A percentile compares a stretch with the other conserved stretches of the same genome.
These are phyloP conservation scores for Penicillium turbatum DNA, from an alignment of 495 filamentous ascomycete genomes.

Conservation along the genomic window DNA sequence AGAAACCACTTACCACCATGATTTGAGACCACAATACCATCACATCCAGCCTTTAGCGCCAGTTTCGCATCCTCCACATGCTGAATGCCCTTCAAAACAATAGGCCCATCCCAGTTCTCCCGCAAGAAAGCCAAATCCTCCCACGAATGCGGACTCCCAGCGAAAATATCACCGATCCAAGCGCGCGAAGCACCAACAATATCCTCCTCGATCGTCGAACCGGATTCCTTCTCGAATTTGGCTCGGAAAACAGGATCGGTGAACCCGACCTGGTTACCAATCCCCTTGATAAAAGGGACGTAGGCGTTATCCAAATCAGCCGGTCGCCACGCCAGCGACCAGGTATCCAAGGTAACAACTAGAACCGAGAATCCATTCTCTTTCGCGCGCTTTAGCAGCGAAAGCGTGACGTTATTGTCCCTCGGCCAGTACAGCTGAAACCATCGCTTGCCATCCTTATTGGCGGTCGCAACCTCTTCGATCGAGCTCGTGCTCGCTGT, in stretches of 20 bases:
- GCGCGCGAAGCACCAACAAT: constrained; percentile 38
- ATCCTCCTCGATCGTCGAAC: constrained; percentile 47
- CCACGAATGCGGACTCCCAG: constrained; percentile 52
- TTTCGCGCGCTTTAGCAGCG: constrained; percentile 59
- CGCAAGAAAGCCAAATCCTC: constrained; percentile 52
- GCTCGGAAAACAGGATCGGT: constrained; percentile 60
- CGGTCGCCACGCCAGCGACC: constrained; percentile 52
- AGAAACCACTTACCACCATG: constrained; percentile 42
- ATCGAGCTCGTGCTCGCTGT: constrained; percentile 52
- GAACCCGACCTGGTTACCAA: constrained; percentile 43
- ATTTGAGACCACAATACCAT: constrained; percentile 53
- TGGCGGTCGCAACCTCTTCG: constrained; percentile 49
- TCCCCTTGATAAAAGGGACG: constrained; percentile 44
- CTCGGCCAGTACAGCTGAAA: constrained; percentile 70
- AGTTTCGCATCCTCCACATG: constrained; percentile 48
- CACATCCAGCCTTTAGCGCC: constrained; percentile 45
- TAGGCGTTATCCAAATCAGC: constrained; percentile 61
- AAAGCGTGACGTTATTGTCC: constrained; percentile 54
- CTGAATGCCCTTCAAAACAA: constrained; percentile 49
- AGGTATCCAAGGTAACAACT: constrained; percentile 43
- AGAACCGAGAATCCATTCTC: constrained; percentile 44
- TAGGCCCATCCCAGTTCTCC: constrained; percentile 57
- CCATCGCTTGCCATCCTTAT: constrained; percentile 44
- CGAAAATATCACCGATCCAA: constrained; percentile 50
- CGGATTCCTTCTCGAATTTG: constrained; percentile 47